phyloP scores from a whole-genome alignment of 331 rosid species.

The Rosa hybrid region DNA sequence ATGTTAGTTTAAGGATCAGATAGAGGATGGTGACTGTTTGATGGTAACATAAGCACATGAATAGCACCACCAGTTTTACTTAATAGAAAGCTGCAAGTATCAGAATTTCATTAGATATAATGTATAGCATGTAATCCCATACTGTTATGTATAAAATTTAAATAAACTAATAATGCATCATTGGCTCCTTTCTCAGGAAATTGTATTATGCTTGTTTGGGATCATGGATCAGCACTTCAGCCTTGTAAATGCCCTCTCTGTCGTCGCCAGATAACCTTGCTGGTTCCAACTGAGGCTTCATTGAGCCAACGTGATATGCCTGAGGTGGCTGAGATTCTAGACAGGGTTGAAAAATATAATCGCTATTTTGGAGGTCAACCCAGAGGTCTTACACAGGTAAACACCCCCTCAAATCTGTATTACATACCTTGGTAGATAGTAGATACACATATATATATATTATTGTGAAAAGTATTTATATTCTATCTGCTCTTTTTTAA shows the following conservation, averaged over 20 bases:
- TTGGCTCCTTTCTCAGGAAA: conserved; percentile 40
- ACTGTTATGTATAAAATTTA: background rate
- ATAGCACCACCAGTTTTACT: background rate
- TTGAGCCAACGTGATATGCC: conserved; percentile 34
- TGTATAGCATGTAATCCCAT: background rate
- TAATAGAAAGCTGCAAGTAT: background rate
- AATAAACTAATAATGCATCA: background rate
- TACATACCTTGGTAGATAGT: background rate
- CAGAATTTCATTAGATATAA: background rate
- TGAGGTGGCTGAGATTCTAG: conserved; percentile 46
- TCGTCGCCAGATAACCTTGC: conserved; percentile 69
- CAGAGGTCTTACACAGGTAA: conserved; percentile 55
- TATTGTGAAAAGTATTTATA: background rate
- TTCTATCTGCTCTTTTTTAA: background rate
- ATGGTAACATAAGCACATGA: background rate
- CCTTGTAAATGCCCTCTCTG: conserved; percentile 86
- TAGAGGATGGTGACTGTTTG: background rate
- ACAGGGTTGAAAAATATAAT: conserved; percentile 54
- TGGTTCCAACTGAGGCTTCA: conserved; percentile 60
- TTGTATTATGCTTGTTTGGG: conserved; percentile 82
- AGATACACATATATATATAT: background rate
- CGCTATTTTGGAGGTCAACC: conserved; percentile 56
- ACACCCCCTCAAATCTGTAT: background rate
- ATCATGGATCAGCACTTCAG: conserved; percentile 51
- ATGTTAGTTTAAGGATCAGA: background rate